Evolutionary conservation across 176 grass and related monocot species (phyloP).

Genomic region (Avena insularis): DNA sequence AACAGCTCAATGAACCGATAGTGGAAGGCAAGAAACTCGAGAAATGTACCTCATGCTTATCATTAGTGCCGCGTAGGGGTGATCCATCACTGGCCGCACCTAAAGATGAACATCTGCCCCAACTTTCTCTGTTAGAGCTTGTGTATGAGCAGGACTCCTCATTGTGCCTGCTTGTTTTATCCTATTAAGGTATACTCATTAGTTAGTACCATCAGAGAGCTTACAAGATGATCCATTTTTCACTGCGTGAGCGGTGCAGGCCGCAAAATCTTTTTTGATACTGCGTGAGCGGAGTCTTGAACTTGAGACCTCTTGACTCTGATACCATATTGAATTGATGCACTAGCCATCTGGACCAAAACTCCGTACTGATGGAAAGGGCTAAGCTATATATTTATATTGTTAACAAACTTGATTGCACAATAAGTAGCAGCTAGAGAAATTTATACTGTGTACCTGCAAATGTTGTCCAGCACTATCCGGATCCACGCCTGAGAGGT

Average conservation of each 20-base stretch:
- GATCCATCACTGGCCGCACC: constrained; percentile 71
- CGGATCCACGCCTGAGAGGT: constrained; percentile 51
- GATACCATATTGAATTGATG: no score
- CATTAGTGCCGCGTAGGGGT: constrained; percentile 52
- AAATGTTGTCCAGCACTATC: constrained; percentile 55
- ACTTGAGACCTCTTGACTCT: no score
- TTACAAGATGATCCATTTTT: constrained; percentile 22
- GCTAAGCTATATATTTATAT: no score
- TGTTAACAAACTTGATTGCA: neutral
- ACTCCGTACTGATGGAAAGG: no score
- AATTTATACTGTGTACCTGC: constrained; percentile 59
- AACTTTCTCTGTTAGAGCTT: constrained; percentile 92
- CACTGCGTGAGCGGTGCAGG: neutral
- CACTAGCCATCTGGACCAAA: no score
- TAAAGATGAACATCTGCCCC: constrained; percentile 91
- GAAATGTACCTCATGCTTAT: constrained; percentile 65
- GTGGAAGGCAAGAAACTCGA: constrained; percentile 26
- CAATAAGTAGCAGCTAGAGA: constrained; percentile 11
- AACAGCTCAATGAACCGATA: neutral
- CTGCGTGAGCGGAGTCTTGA: no score
- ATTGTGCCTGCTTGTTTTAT: constrained; percentile 58
- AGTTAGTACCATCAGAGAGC: constrained; percentile 29
- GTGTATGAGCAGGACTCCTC: constrained; percentile 83
- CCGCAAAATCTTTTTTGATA: no score
- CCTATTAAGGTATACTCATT: constrained; percentile 46